Evolutionary conservation across 2,329 filamentous ascomycete species (phyloP), one percentile per base, ranked within the genome.

Genomic region (Trichoderma sp.): DNA sequence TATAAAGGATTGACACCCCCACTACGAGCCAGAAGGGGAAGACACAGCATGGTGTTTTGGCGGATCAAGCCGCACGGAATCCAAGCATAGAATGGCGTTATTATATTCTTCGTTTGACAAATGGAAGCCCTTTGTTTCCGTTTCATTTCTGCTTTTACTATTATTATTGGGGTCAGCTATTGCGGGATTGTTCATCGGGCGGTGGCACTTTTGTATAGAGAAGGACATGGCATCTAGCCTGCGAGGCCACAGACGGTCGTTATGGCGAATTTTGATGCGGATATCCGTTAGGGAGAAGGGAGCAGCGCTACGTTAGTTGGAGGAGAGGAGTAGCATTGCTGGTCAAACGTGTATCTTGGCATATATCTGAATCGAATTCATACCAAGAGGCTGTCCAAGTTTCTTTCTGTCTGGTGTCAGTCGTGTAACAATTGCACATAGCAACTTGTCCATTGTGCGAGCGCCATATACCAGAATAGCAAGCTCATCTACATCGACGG

Each of bases 21-120:
- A 60, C 24, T 27, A 8, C 14, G 60, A 59, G 33, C 27, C 31
- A n/a, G 71, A 29, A 29, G 4, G 45, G 59, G 31, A 21, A 50
- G 35, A 64, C n/a, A 27, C 16, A 5, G 38, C 6, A 33, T 21
- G 12, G 21, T 24, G 50, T 24, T 24, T 56, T 31, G 18, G 67
- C 59, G 60, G 18, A 31, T 35, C 14, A 31, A 38, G 18, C 38
- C 35, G 72, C 63, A 68, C 29, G 56, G 65, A 75, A 63, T 68
- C 14, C 21, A 35, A 69, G 65, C 60, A 75, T 75, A 75, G 60
- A 72, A 75, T 75, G 68, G 60, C 67, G 63, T 71, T 66, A 66
- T 66, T 27, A 18, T 50, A 67, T 75, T 18, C 18, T 29, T 75
- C 6, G 11, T 45, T 33, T 31, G 50, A 11, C 67, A 41, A 14